phyloP scores from a whole-genome alignment of 2,329 filamentous ascomycete species.

The Alternaria triticimaculans region DNA sequence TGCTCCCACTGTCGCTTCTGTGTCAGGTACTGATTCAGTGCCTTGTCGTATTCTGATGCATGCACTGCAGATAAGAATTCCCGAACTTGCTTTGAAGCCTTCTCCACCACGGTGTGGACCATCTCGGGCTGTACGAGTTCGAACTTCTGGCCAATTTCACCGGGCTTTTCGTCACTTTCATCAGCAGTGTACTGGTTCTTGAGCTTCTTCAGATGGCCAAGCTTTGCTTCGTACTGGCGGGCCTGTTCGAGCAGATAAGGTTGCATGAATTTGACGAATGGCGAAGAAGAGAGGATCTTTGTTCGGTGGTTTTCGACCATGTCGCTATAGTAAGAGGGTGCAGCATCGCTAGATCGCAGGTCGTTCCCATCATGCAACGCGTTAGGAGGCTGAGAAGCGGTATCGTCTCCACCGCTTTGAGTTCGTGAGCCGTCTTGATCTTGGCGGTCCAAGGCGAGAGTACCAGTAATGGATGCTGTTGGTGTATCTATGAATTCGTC shows the following conservation, averaged over 20 bases:
- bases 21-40: slow-evolving; percentile 89
- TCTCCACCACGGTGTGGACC: slow-evolving; percentile 83
- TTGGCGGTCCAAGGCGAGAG: slow-evolving; percentile 24
- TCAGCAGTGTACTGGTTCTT: slow-evolving; percentile 70
- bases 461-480: slow-evolving; percentile 58
- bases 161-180: slow-evolving; percentile 40
- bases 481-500: slow-evolving; percentile 91
- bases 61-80: slow-evolving; percentile 95
- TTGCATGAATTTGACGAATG: slow-evolving; percentile 93
- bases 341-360: slow-evolving; percentile 72
- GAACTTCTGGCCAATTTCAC: slow-evolving; percentile 69
- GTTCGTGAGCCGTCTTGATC: slow-evolving; percentile 13
- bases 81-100: slow-evolving; percentile 84
- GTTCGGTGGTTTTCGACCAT: slow-evolving; percentile 94
- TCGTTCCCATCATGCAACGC: slow-evolving; percentile 49
- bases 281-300: slow-evolving; percentile 91
- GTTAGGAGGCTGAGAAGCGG: not conserved
- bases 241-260: slow-evolving; percentile 93
- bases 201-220: slow-evolving; percentile 81
- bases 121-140: slow-evolving; percentile 94
- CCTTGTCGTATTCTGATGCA: slow-evolving; percentile 95
- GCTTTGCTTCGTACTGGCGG: slow-evolving; percentile 84
- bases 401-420: not conserved
- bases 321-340: slow-evolving; percentile 92
- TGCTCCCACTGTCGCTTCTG: slow-evolving; percentile 97